Evolutionary conservation across 23 red algal genomes (phyloP).

Genomic region (Gracilaria domingensis): DNA sequence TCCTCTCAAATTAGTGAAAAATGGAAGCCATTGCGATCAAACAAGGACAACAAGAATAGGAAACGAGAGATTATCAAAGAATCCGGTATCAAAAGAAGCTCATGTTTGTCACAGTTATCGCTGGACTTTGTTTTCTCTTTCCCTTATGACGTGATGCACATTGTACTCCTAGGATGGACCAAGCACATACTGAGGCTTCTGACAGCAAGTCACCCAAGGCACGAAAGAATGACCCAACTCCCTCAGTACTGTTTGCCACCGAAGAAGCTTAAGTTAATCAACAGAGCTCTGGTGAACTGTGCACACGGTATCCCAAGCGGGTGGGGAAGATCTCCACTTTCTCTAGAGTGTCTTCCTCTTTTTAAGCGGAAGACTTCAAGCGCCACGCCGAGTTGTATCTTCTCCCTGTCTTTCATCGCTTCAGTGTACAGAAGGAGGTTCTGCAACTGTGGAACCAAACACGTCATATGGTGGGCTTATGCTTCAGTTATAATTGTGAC

Average conservation of each 20-base stretch:
- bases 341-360: background rate
- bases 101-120: background rate
- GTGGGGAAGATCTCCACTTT: slow-evolving; percentile 15
- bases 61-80: background rate
- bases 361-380: slow-evolving; percentile 36
- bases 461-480: background rate
- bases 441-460: background rate
- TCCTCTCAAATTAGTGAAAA: background rate
- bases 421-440: background rate
- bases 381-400: background rate
- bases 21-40: background rate
- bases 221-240: background rate
- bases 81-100: slow-evolving; percentile 1
- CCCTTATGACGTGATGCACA: slow-evolving; percentile 23
- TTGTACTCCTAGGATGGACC: background rate
- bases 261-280: background rate
- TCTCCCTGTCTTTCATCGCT: background rate
- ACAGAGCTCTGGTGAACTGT: background rate
- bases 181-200: background rate
- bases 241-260: background rate
- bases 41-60: background rate
- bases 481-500: background rate
- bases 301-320: background rate
- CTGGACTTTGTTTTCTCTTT: background rate
- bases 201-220: background rate